Evolutionary conservation across 371 early-diverging fungal species (phyloP), one percentile per base, ranked within the genome.

Genomic region (Syncephalastrum racemosum): DNA sequence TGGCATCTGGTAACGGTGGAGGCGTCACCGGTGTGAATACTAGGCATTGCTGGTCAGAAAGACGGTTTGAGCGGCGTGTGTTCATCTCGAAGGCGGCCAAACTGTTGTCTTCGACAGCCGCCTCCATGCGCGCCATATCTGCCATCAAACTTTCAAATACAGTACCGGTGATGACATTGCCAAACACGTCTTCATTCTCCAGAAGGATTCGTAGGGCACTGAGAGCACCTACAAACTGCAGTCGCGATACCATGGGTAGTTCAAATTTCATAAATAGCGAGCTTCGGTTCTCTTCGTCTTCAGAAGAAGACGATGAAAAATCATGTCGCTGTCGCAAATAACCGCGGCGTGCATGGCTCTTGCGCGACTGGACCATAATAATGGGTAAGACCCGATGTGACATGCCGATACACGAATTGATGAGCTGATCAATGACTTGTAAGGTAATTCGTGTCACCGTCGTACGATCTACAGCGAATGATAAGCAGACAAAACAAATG

Each of bases 391-490:
- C 50, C n/a, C 56, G 61, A 2, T 57, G 61, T 8, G 66, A 60
- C 3, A 71, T 60, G 4, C 53, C 57, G 44, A 62, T 66, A 22
- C 66, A 59, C 2, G 56, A 68, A 39, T 68, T 66, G 24, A 78
- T 67, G 2, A 78, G 58, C 8, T 73, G 71, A 22, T 78, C 72
- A 13, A 73, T 67, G 8, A 72, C 73, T 52, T 72, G 64, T 1
- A 54, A 46, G 8, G 62, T 69, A 3, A 78, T 48, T 48, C 71
- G 60, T 20, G 75, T 58, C 15, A 59, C 53, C 5, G 72, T 58
- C 5, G 56, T 57, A 20, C 57, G 72, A 54, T 68, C 73, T 71
- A 53, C 16, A 23, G 42, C 22, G 18, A 24, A 25, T 14, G 6
- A 25, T 15, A 1, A 39, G 16, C 18, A 46, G 47, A 50, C 40